Evolutionary conservation across 805 yeast genomes (phyloP).

Genomic region (Ogataea parapolymorpha): DNA sequence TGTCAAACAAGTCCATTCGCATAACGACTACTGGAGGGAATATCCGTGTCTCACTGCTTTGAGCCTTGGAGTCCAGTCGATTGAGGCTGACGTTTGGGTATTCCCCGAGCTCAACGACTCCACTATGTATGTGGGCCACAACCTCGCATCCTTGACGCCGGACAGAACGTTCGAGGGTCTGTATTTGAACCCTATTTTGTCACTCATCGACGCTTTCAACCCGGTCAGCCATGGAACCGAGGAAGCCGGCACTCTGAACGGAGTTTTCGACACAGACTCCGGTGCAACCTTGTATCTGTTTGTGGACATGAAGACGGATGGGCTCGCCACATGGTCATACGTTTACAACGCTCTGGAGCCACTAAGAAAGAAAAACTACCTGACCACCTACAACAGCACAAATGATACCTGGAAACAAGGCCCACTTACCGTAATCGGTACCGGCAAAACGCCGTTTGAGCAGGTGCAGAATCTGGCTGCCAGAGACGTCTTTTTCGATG

Average conservation of each 20-base stretch:
- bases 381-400: conserved; percentile 45
- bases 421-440: conserved; percentile 60
- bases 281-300: conserved; percentile 55
- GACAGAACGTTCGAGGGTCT: conserved; percentile 44
- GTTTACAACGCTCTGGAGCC: conserved; percentile 45
- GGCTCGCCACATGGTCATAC: conserved; percentile 46
- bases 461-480: conserved; percentile 25
- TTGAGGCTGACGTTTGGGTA: conserved; percentile 56
- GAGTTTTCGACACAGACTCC: conserved; percentile 40
- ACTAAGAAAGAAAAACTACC: conserved; percentile 45
- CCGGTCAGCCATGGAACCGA: conserved; percentile 23
- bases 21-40: conserved; percentile 56
- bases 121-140: conserved; percentile 60
- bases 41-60: conserved; percentile 48
- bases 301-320: conserved; percentile 61
- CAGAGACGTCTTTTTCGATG: conserved; percentile 49
- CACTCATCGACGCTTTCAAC: conserved; percentile 49
- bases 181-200: conserved; percentile 52
- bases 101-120: conserved; percentile 30
- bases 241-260: conserved; percentile 15
- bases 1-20: conserved; percentile 44
- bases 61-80: conserved; percentile 43
- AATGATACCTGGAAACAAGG: conserved; percentile 38
- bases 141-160: conserved; percentile 42
- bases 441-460: conserved; percentile 60